Evolutionary conservation across 2,329 filamentous ascomycete species (phyloP).

Genomic region (Exophiala calicioides): DNA sequence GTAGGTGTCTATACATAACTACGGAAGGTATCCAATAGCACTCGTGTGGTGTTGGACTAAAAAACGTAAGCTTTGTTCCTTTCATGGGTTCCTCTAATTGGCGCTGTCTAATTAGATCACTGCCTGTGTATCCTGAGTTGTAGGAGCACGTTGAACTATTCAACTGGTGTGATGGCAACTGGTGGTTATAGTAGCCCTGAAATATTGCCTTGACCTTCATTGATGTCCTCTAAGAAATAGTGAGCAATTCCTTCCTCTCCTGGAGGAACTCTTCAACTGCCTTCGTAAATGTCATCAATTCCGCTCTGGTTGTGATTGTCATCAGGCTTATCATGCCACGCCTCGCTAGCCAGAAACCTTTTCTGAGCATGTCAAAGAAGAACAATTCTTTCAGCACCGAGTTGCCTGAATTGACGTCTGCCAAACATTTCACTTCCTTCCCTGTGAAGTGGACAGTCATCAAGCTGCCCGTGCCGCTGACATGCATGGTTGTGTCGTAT

Average conservation of each 20-base stretch:
- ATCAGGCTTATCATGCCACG: conserved; percentile 6
- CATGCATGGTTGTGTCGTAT: background rate
- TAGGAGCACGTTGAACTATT: too few species aligned
- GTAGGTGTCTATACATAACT: too few species aligned
- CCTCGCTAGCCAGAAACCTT: conserved; percentile 1
- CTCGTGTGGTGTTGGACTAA: too few species aligned
- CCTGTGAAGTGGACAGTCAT: conserved; percentile 7
- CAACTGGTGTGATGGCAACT: too few species aligned
- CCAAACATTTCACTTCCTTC: background rate
- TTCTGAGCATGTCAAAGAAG: conserved; percentile 10
- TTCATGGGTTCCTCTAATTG: too few species aligned
- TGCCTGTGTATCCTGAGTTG: too few species aligned
- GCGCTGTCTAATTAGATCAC: too few species aligned
- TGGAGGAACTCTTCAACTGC: conserved; percentile 1
- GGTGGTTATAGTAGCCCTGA: too few species aligned
- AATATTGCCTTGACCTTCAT: too few species aligned
- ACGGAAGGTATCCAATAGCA: too few species aligned
- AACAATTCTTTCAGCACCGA: conserved; percentile 4
- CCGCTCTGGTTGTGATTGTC: conserved; percentile 2
- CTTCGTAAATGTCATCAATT: background rate
- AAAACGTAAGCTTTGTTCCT: too few species aligned
- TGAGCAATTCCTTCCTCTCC: conserved; percentile 2
- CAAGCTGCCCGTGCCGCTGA: conserved; percentile 4
- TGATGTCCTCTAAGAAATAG: too few species aligned
- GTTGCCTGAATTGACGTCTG: background rate